Evolutionary conservation across 495 filamentous ascomycete genomes (phyloP), one percentile per base, ranked within the genome.

Genomic region (Pyrenula massariospora): DNA sequence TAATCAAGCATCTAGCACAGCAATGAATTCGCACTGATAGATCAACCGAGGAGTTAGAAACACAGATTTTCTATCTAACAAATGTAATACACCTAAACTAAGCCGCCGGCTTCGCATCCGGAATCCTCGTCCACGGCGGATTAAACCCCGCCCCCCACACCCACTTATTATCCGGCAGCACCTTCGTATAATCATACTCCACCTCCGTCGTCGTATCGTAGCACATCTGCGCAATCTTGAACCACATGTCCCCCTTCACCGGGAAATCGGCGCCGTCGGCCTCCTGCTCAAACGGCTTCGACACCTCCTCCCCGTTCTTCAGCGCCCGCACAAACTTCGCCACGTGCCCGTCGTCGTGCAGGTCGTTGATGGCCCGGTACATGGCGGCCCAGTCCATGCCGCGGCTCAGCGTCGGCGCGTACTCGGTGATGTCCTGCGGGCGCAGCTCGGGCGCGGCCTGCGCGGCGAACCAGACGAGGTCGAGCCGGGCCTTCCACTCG

Each of bases 281-380:
- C n/a, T n/a, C n/a, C 22, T 60, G 22, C 60, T 71, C 57, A 56
- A 59, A 68, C 24, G 22, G 24, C 42, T 52, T 50, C 0, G 50
- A 58, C 12, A 59, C 55, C 25, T 68, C 55, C 59, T 72, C 61
- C 5, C 62, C 72, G 56, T 68, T 64, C 58, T 65, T 66, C 53
- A 68, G 31, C 10, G 70, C 65, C 2, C 70, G 64, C 10, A 71
- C 55, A 54, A 71, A 62, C 58, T 75, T 75, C 12, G 60, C 65
- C 1, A 66, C 54, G 55, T 73, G 72, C 0, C 72, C 72, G 48
- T 75, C 72, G 25, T 75, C 72, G 25, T 66, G 56, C 12, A 62
- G 57, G n/a, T 61, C 52, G 20, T 57, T 63, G 2, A 70, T 62
- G 2, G 57, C 65, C 1, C 52, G 23, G 59, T 63, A 75, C 0